These are phyloP conservation scores for Solanum medicagineum DNA, from an alignment of 257 asterid genomes.

Conservation along the genomic window DNA sequence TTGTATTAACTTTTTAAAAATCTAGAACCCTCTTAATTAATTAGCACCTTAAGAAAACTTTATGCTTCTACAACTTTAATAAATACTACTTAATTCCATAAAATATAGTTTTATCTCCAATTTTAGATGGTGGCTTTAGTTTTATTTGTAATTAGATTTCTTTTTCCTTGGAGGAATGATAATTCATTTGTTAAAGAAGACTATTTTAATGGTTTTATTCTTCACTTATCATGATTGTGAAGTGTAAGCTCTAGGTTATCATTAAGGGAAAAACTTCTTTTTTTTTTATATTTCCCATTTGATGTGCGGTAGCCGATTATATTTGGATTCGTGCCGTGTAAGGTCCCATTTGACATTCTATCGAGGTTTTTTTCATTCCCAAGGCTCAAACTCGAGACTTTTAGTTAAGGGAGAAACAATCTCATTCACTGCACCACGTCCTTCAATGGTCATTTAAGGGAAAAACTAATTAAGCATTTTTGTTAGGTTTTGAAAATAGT, in stretches of 20 bases:
- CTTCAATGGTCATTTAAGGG: too few species aligned
- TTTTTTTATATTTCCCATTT: too few species aligned
- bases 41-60: neutral
- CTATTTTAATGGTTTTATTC: neutral
- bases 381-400: too few species aligned
- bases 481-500: neutral
- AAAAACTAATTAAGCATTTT: neutral
- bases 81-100: neutral
- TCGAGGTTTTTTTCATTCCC: too few species aligned
- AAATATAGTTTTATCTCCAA: neutral
- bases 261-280: neutral
- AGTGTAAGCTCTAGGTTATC: neutral
- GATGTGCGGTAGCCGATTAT: too few species aligned
- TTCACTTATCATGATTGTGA: neutral
- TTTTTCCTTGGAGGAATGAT: neutral
- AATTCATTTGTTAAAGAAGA: neutral
- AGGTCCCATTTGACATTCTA: too few species aligned
- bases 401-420: fast-evolving
- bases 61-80: neutral
- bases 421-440: too few species aligned
- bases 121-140: neutral
- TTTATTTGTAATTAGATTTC: neutral
- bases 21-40: slow-evolving; percentile 13
- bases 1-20: neutral
- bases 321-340: too few species aligned